These are phyloP conservation scores for Hagleromyces aurorensis DNA, from an alignment of 805 yeast species.

Conservation along the genomic window DNA sequence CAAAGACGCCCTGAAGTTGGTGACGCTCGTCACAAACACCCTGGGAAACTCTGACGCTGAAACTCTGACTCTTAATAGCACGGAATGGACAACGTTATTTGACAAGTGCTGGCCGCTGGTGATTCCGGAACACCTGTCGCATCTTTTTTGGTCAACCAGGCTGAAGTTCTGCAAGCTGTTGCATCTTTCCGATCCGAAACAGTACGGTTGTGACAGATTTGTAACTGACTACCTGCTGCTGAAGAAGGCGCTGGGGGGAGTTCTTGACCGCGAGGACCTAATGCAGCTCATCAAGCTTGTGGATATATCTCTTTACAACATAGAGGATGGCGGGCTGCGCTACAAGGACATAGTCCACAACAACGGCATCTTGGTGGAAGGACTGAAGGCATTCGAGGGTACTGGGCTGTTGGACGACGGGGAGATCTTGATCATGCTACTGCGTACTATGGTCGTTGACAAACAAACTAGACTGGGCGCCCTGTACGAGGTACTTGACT, in stretches of 20 bases:
- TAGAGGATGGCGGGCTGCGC: slow-evolving; percentile 3
- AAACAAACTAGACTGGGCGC: slow-evolving; percentile 10
- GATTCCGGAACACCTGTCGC: slow-evolving; percentile 7
- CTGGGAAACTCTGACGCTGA: slow-evolving; percentile 3
- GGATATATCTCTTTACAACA: slow-evolving; percentile 4
- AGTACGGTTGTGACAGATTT: slow-evolving; percentile 8
- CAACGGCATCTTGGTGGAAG: slow-evolving; percentile 9
- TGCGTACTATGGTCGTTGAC: slow-evolving; percentile 14
- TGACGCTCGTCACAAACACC: slow-evolving; percentile 5
- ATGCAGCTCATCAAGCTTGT: slow-evolving; percentile 12
- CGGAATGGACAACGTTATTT: slow-evolving; percentile 14
- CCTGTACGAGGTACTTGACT: slow-evolving; percentile 17
- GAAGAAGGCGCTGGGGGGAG: slow-evolving; percentile 14
- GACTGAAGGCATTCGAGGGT: slow-evolving; percentile 11
- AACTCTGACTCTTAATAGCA: slow-evolving; percentile 3
- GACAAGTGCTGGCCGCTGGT: slow-evolving; percentile 21
- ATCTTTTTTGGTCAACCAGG: slow-evolving; percentile 18
- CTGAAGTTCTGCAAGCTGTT: slow-evolving; percentile 14
- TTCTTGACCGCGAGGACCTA: slow-evolving; percentile 15
- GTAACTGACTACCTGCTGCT: slow-evolving; percentile 15
- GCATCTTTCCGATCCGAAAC: slow-evolving; percentile 9
- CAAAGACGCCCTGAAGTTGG: slow-evolving; percentile 3
- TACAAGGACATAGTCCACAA: slow-evolving; percentile 11
- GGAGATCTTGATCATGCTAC: slow-evolving; percentile 14
- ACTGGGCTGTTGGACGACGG: slow-evolving; percentile 11